phyloP scores from a whole-genome alignment of 2,329 filamentous ascomycete species.

The Nigrograna mackinnonii region DNA sequence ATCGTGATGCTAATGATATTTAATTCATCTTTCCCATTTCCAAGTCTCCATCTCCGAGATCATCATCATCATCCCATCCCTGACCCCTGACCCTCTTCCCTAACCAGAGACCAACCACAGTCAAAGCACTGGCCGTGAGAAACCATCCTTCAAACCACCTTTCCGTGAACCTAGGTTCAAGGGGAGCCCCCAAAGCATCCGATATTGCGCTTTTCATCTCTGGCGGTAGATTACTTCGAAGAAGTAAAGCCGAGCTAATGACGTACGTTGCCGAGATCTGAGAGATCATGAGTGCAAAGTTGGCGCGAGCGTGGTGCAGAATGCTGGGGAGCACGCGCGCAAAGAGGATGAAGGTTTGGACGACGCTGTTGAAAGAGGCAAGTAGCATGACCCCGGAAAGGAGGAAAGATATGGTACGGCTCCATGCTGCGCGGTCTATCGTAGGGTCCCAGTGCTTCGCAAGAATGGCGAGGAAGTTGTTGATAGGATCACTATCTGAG shows the following conservation, averaged over 20 bases:
- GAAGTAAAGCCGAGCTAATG: slow-evolving; percentile 75
- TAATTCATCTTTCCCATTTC: slow-evolving; percentile 74
- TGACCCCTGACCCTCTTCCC: slow-evolving; percentile 62
- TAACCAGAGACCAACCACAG: slow-evolving; percentile 73
- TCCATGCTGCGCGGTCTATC: slow-evolving; percentile 81
- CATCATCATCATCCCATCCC: slow-evolving; percentile 42
- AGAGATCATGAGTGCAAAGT: slow-evolving; percentile 76
- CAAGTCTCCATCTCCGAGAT: slow-evolving; percentile 54
- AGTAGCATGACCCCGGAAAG: slow-evolving; percentile 82
- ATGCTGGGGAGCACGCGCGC: slow-evolving; percentile 73
- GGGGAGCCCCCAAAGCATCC: slow-evolving; percentile 75
- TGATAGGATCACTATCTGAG: slow-evolving; percentile 78
- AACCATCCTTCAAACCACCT: slow-evolving; percentile 91
- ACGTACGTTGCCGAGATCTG: slow-evolving; percentile 86
- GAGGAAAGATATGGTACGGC: slow-evolving; percentile 81
- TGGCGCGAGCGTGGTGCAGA: slow-evolving; percentile 74
- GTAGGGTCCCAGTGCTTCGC: slow-evolving; percentile 83
- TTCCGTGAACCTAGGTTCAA: slow-evolving; percentile 74
- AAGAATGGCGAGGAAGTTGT: slow-evolving; percentile 77
- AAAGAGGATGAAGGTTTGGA: slow-evolving; percentile 85
- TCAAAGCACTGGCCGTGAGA: slow-evolving; percentile 67
- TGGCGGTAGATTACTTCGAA: slow-evolving; percentile 76
- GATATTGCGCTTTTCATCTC: slow-evolving; percentile 78
- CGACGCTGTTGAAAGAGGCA: slow-evolving; percentile 77
- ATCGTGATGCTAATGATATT: no score